Evolutionary conservation across 768 basidiomycete genomes (phyloP).

Genomic region (Termitomyces sp.): DNA sequence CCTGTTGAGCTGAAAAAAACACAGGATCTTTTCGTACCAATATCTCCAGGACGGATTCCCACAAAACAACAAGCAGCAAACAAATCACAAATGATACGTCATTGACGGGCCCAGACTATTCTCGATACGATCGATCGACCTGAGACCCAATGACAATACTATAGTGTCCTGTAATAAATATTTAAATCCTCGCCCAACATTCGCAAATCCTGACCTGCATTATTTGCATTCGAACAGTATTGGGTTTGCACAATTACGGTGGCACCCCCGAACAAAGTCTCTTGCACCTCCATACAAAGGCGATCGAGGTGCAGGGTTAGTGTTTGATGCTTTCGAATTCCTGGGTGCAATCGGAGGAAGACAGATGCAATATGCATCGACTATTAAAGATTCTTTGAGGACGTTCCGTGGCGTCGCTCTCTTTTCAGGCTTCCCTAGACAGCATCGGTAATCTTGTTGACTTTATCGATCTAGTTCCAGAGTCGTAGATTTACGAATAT

Average conservation of each 20-base stretch:
- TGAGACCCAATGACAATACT: conserved; percentile 49
- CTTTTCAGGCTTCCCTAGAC: not conserved
- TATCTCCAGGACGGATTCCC: no score
- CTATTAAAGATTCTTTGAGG: no score
- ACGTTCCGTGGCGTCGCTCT: no score
- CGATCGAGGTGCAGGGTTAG: conserved; percentile 29
- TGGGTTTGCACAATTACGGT: conserved; percentile 37
- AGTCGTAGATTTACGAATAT: not conserved
- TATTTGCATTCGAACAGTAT: conserved; percentile 15
- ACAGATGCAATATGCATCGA: no score
- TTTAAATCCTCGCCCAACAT: conserved; percentile 54
- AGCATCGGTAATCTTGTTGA: conserved; percentile 5
- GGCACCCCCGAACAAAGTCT: conserved; percentile 71
- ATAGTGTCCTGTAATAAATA: conserved; percentile 54
- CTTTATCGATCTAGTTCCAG: conserved; percentile 1
- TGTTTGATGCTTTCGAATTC: no score
- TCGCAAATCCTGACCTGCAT: conserved; percentile 35
- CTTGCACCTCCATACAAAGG: conserved; percentile 37
- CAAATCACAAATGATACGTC: not conserved
- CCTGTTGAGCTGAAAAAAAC: no score
- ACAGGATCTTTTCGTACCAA: no score
- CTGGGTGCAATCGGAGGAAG: no score
- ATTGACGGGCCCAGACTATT: conserved; percentile 52
- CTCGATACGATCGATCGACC: conserved; percentile 44
- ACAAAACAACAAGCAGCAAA: not conserved